Conservation (phyloP, 345 rosid genomes). For the Hibiscus tridactylites region DNA sequence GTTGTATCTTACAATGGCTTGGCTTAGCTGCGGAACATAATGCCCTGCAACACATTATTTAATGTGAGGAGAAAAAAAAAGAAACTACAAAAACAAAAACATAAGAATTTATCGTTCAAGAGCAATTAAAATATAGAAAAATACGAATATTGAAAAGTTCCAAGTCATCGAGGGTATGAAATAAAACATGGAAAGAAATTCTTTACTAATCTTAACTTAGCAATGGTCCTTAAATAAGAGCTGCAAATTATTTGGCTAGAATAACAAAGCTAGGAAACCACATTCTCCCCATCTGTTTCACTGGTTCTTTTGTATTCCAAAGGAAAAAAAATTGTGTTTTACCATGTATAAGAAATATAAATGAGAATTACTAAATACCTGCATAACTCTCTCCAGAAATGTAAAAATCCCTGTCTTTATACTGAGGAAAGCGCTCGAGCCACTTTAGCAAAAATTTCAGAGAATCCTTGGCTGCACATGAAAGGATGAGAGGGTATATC, state of each 20-base stretch:
- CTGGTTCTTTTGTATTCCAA: neutral
- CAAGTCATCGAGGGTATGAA: neutral
- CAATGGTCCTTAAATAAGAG: neutral
- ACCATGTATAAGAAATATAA: neutral
- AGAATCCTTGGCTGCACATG: constrained; percentile 62
- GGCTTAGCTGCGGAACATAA: constrained; percentile 91
- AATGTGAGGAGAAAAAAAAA: neutral
- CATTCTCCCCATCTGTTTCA: neutral
- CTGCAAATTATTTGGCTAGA: neutral
- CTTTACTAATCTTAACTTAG: neutral
- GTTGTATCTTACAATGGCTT: constrained; percentile 61
- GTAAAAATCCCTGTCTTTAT: constrained; percentile 79
- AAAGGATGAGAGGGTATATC: constrained; percentile 8
- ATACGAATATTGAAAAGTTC: neutral
- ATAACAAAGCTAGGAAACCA: neutral
- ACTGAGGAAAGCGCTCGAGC: constrained; percentile 90
- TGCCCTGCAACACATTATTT: constrained; percentile 49
- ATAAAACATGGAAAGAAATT: neutral
- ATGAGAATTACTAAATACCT: constrained; percentile 31
- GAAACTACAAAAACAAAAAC: neutral
- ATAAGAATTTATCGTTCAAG: neutral
- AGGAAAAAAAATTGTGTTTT: neutral
- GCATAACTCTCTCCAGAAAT: constrained; percentile 88
- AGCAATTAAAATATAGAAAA: neutral
- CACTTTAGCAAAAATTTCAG: constrained; percentile 65